Percentiles rank a stretch among this genome's conserved stretches.
These are phyloP conservation scores for Cenococcum geophilum DNA, from an alignment of 495 filamentous ascomycete species.

Conservation along the genomic window DNA sequence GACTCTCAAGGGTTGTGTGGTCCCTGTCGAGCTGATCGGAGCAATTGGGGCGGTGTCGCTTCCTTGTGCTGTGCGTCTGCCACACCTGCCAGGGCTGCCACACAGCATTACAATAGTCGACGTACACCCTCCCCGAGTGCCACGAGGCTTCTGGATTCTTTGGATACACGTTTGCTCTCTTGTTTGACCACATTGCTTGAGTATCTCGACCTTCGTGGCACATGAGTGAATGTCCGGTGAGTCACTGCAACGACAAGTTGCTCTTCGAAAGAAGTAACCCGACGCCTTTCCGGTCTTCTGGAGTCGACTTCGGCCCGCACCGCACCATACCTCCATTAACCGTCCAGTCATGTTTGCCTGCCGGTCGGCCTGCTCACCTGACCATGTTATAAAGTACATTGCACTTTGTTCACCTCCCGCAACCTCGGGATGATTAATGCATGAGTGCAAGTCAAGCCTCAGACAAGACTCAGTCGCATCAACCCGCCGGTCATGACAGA, in stretches of 20 bases:
- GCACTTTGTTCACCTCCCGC: neutral
- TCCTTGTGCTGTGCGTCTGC: too few species aligned
- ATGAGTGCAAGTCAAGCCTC: neutral
- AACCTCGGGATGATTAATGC: neutral
- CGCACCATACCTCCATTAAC: neutral
- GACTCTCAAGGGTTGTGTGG: too few species aligned
- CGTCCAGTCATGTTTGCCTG: constrained; percentile 2
- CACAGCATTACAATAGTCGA: too few species aligned
- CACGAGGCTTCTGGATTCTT: neutral
- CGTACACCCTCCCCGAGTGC: too few species aligned
- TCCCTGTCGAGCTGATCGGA: too few species aligned
- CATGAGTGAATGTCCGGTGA: neutral
- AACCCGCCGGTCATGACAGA: too few species aligned
- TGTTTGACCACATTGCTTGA: too few species aligned
- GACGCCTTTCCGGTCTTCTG: neutral
- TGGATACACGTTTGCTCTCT: neutral
- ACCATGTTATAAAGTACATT: too few species aligned
- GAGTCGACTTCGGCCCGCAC: neutral
- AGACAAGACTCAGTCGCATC: neutral
- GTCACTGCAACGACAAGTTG: neutral
- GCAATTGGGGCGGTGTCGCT: too few species aligned
- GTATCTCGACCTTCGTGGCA: too few species aligned
- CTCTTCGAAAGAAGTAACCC: constrained; percentile 1
- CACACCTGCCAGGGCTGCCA: too few species aligned
- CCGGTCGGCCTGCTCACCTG: constrained; percentile 3